Evolutionary conservation across 352 stramenopile species (phyloP).

Genomic region (Blastocystis sp.): DNA sequence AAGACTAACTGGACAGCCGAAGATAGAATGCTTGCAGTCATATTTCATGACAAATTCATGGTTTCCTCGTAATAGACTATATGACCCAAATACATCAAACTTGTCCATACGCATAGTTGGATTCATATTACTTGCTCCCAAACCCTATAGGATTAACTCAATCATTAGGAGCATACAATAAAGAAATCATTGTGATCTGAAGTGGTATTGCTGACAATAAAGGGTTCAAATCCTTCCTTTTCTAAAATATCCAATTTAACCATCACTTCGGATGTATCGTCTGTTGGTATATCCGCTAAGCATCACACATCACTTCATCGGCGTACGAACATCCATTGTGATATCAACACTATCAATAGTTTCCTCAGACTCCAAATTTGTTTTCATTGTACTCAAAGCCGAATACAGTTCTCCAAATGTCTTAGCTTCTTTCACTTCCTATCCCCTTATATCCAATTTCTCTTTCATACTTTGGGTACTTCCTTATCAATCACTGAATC

Average conservation of each 20-base stretch:
- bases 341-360: constrained; percentile 2
- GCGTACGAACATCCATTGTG: constrained; percentile 52
- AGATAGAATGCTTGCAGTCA: not conserved
- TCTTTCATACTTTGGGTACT: not conserved
- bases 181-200: constrained; percentile 7
- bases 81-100: not conserved
- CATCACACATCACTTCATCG: not conserved
- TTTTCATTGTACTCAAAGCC: not conserved
- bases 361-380: constrained; percentile 12
- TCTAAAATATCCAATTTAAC: constrained; percentile 15
- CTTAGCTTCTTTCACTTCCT: constrained; percentile 13
- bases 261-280: constrained; percentile 25
- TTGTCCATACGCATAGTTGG: constrained; percentile 25
- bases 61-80: not conserved
- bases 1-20: not conserved
- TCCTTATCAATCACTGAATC: constrained; percentile 22
- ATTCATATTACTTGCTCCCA: not conserved
- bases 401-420: constrained; percentile 50
- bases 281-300: not conserved
- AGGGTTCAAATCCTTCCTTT: not conserved
- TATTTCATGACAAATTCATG: not conserved
- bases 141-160: not conserved
- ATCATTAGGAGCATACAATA: not conserved
- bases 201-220: not conserved
- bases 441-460: not conserved